Percentiles rank a stretch among this genome's conserved stretches.
Evolutionary conservation across 2,329 filamentous ascomycete species (phyloP).

Genomic region (Colletotrichum viniferum): DNA sequence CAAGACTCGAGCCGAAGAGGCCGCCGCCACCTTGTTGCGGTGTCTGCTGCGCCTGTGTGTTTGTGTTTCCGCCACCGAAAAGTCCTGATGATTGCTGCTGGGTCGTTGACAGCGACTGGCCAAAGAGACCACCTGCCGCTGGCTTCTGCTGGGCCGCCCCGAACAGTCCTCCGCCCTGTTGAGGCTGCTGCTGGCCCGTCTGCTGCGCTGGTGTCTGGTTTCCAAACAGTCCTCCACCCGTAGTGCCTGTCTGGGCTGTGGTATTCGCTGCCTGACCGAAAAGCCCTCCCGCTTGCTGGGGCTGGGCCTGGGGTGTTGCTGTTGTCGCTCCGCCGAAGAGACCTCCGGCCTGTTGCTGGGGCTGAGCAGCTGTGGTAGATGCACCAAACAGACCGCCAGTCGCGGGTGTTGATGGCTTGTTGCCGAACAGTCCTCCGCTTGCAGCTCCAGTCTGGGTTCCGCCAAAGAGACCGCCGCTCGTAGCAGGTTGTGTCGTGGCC

Average conservation of each 20-base stretch:
- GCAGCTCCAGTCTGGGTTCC: neutral
- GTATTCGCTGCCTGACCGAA: neutral
- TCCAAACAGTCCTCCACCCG: slow-evolving; percentile 16
- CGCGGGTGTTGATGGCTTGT: slow-evolving; percentile 30
- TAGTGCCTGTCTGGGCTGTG: slow-evolving; percentile 15
- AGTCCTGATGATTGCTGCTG: slow-evolving; percentile 27
- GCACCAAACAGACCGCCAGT: slow-evolving; percentile 40
- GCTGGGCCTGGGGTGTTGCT: neutral
- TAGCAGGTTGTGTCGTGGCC: slow-evolving; percentile 2
- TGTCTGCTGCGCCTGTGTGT: slow-evolving; percentile 21
- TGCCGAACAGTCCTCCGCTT: slow-evolving; percentile 13
- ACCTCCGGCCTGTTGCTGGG: slow-evolving; percentile 29
- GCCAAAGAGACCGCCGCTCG: slow-evolving; percentile 24
- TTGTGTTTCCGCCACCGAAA: slow-evolving; percentile 30
- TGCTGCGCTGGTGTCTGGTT: slow-evolving; percentile 12
- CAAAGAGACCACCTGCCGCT: slow-evolving; percentile 28
- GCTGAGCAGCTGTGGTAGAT: slow-evolving; percentile 24
- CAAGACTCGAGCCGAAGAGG: slow-evolving; percentile 39
- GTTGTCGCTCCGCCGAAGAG: neutral
- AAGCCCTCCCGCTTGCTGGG: neutral
- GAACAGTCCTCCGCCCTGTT: slow-evolving; percentile 39
- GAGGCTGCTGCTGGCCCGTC: slow-evolving; percentile 26
- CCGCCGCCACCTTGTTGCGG: slow-evolving; percentile 23
- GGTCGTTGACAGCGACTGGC: neutral
- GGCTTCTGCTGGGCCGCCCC: slow-evolving; percentile 28